Base-by-base conservation (phyloP, 352 stramenopile species). In the Phytophthora sojae region DNA sequence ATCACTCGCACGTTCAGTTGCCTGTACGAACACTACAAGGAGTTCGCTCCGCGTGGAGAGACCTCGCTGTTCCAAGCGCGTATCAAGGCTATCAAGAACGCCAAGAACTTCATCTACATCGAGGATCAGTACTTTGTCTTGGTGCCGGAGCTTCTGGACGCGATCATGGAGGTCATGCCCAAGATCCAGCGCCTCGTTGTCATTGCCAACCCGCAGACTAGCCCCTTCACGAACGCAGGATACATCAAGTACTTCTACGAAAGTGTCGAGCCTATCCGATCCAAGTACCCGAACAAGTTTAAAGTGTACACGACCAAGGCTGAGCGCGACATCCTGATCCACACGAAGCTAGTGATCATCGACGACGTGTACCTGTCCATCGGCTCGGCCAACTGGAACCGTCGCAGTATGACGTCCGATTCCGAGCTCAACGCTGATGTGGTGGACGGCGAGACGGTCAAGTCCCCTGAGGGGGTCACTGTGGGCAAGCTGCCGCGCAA, bases 311-410 rank as follows among this genome's bases (percentile, higher is more conserved):
- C 70, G 4, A 80, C 66, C 15, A 80, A 85, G 35, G 42, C 52
- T 21, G 49, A 63, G 14, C 62, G 70, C 21, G 49, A 69, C 14
- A 50, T 89, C 5, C 84, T 82, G 56, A 67, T 90, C 45, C 80
- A 89, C 62, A 83, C 55, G 32, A 89, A 89, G 62, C 26, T 82
- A 6, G 57, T 88, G 53, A 64, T 90, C 61, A 68, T 87, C 42
- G 83, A 91, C 68, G 83, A 90, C 58, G 83, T 91, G 35, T 90
- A 83, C 58, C 32, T 91, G 2, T 86, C 80, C 3, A 62, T 86
- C 15, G 75, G 81, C 11, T 91, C 83, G 12, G 71, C 71, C 30
- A 91, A 91, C 68, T 91, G 81, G 83, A 90, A 91, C 52, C 66
- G 66, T 3, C 66, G 66, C 2, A 59, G 58, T 19, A 73, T 73